Conservation (phyloP, 176 grass and related monocot species). For the Rhynchospora pubera region DNA sequence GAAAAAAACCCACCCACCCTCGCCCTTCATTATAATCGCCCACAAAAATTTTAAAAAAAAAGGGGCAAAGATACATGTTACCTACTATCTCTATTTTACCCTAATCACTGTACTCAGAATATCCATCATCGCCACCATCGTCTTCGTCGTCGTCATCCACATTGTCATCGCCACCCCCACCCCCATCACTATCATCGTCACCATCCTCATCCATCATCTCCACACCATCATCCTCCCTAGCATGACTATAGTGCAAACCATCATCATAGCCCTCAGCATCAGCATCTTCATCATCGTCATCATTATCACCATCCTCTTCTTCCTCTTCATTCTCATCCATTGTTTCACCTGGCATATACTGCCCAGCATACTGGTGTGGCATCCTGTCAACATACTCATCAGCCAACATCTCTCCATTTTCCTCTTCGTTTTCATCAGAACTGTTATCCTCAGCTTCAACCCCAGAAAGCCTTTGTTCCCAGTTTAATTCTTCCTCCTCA, state of each 20-base stretch:
- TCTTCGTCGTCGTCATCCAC: slow-evolving; percentile 10
- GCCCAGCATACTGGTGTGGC: slow-evolving; percentile 14
- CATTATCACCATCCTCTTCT: slow-evolving; percentile 37
- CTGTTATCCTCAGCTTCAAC: slow-evolving; percentile 40
- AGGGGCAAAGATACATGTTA: not conserved
- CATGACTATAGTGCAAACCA: slow-evolving; percentile 25
- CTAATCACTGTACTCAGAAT: slow-evolving; percentile 35
- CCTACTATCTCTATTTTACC: not conserved
- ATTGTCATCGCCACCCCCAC: not conserved
- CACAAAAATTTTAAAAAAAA: not conserved
- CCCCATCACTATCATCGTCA: not conserved
- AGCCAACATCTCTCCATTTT: slow-evolving; percentile 50
- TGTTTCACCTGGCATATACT: slow-evolving; percentile 36
- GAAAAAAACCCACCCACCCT: no score
- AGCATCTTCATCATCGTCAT: slow-evolving; percentile 47
- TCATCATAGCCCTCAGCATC: slow-evolving; percentile 42
- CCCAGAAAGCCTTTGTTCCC: slow-evolving; percentile 29
- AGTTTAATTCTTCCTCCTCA: slow-evolving; percentile 31
- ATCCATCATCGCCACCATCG: slow-evolving; percentile 28
- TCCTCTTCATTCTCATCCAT: slow-evolving; percentile 47
- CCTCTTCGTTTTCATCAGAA: slow-evolving; percentile 46
- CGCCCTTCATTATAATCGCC: no score
- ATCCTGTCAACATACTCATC: slow-evolving; percentile 38
- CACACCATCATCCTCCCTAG: slow-evolving; percentile 22
- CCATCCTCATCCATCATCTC: slow-evolving; percentile 43